Base-by-base conservation (phyloP, 2,329 filamentous ascomycete genomes). In the Penicillium polonicum region DNA sequence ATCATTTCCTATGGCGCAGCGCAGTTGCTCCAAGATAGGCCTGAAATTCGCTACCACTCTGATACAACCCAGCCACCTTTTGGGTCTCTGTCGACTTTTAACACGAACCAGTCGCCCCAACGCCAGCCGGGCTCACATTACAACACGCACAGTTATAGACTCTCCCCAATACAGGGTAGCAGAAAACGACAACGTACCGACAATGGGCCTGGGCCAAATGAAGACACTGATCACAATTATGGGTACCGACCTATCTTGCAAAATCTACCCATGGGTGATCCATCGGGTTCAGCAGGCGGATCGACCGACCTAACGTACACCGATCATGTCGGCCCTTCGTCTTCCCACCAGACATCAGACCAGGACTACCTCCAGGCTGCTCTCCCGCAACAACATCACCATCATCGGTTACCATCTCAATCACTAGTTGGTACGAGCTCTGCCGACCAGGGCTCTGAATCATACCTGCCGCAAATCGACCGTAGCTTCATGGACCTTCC, bases 401-500 rank as follows among this genome's bases (percentile, higher is more conserved):
- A 96, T 68, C 90, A 92, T 67, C 87, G 88, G 42, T 81, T 92
- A 38, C 90, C 91, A 48, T 86, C 91, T 64, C 87, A 89, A 61
- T 86, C 85, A 12, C 86, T 87, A 23, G 85, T 88, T 19, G 82
- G 83, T 52, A 53, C 68, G 89, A 90, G 75, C 81, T 35, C 41
- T 8, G 89, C 76, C 82, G 86, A 78, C 9, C 33, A 48, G 3
- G 39, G 27, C 17, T 39, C 36, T 15, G 46, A 19, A 12, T 12
- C 10, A 5, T 23, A 35, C 29, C 13, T 10, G 17, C 25, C 29
- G 39, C 41, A 38, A 17, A 31, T 51, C 39, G 53, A 56, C 33
- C 89, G 90, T n/a, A 94, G 88, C 68, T 88, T 96, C 45, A 91
- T 96, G 51, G 91, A 91, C 42, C 88, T 92, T 71, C 87, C 84